These are phyloP conservation scores for Mycena filopes DNA, from an alignment of 768 basidiomycete genomes.

Conservation along the genomic window DNA sequence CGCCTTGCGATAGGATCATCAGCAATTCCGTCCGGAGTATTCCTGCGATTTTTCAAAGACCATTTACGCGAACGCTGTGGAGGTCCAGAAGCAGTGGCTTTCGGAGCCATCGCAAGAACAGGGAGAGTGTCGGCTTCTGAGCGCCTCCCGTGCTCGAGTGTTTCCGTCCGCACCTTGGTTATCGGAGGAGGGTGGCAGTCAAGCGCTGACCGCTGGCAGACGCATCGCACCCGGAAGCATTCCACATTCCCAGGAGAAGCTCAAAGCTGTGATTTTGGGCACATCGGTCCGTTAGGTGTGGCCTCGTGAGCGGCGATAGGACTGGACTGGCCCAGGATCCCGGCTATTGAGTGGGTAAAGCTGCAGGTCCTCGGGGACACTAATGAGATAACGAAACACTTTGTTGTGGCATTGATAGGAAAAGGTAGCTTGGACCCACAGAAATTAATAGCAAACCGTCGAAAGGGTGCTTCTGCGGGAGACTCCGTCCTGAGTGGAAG, in stretches of 20 bases:
- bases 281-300: slow-evolving; percentile 4
- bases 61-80: slow-evolving; percentile 1
- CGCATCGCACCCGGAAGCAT: slow-evolving; percentile 2
- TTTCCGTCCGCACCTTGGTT: neutral
- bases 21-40: neutral
- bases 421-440: too few species aligned
- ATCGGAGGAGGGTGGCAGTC: neutral
- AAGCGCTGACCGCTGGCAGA: neutral
- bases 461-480: too few species aligned
- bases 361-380: neutral
- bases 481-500: too few species aligned
- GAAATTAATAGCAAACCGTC: too few species aligned
- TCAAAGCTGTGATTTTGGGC: neutral
- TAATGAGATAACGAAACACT: too few species aligned
- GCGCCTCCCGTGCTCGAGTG: neutral
- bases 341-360: slow-evolving; percentile 1
- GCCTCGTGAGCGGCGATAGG: neutral
- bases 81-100: neutral
- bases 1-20: neutral
- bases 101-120: neutral
- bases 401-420: too few species aligned
- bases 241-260: slow-evolving; percentile 15
- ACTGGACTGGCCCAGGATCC: neutral
- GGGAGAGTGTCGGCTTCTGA: neutral
- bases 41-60: slow-evolving; percentile 2